A percentile compares a stretch with the other conserved stretches of the same genome.
phyloP scores from a whole-genome alignment of 805 yeast genomes.

The Lachancea nothofagi region DNA sequence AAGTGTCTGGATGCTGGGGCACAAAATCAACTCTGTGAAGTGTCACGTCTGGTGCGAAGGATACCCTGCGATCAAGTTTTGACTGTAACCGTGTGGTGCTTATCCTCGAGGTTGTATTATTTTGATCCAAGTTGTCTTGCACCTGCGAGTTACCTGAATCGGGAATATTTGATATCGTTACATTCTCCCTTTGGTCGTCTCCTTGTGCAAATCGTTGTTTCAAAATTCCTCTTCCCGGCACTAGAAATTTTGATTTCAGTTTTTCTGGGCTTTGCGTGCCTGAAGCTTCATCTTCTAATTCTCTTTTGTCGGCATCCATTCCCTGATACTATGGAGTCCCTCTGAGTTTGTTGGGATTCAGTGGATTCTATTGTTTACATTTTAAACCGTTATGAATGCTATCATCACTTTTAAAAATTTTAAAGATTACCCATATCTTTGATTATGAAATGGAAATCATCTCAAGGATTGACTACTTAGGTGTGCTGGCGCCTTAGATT shows the following conservation, averaged over 20 bases:
- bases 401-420: neutral
- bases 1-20: constrained; percentile 19
- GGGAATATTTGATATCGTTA: constrained; percentile 12
- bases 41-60: constrained; percentile 73
- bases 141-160: constrained; percentile 9
- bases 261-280: neutral
- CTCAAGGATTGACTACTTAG: too few relatives aligned
- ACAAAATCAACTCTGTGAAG: constrained; percentile 49
- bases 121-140: constrained; percentile 19
- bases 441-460: neutral
- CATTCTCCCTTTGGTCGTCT: constrained; percentile 8
- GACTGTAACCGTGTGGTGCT: constrained; percentile 16
- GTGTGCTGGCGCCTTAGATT: too few relatives aligned
- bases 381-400: constrained; percentile 1
- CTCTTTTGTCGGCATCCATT: neutral
- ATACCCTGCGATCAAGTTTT: constrained; percentile 47
- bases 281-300: neutral
- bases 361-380: neutral
- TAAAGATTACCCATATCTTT: neutral
- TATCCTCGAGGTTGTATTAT: constrained; percentile 29
- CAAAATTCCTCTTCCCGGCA: constrained; percentile 10
- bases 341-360: neutral
- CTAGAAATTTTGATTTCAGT: neutral
- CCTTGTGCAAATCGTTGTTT: constrained; percentile 8
- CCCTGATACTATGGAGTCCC: neutral